phyloP scores from a whole-genome alignment of 2,329 filamentous ascomycete genomes.

The Orbilia quercus region DNA sequence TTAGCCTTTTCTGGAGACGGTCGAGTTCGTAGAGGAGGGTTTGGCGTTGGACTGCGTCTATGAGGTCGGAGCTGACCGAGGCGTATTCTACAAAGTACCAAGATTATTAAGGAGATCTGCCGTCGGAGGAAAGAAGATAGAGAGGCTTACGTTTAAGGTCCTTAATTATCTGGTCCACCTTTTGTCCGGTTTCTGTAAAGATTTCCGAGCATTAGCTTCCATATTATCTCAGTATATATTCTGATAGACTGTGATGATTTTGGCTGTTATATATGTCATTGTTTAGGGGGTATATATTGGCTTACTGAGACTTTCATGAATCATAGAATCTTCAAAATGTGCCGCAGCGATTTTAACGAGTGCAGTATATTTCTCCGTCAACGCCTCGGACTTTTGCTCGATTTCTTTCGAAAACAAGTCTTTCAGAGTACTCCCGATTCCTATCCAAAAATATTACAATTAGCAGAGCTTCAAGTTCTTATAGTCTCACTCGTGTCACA shows the following conservation, averaged over 20 bases:
- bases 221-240: too few species aligned
- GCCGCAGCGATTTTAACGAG: slow-evolving; percentile 28
- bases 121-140: neutral
- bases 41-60: slow-evolving; percentile 28
- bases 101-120: neutral
- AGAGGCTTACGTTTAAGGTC: slow-evolving; percentile 27
- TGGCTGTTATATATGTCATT: too few species aligned
- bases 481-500: too few species aligned
- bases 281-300: too few species aligned
- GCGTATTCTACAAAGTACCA: slow-evolving; percentile 23
- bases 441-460: slow-evolving; percentile 4
- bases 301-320: slow-evolving; percentile 41
- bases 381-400: slow-evolving; percentile 16
- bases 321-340: slow-evolving; percentile 36
- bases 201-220: neutral
- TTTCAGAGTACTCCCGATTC: slow-evolving; percentile 38
- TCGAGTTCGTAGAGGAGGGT: slow-evolving; percentile 25
- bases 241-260: too few species aligned
- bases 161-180: slow-evolving; percentile 24
- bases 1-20: slow-evolving; percentile 13
- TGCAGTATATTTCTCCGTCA: slow-evolving; percentile 26
- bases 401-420: slow-evolving; percentile 43
- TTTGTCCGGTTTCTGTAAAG: slow-evolving; percentile 26
- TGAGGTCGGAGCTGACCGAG: slow-evolving; percentile 7
- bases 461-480: too few species aligned